Evolutionary conservation across 2,329 filamentous ascomycete species (phyloP).

Genomic region (Aureobasidium sp.): DNA sequence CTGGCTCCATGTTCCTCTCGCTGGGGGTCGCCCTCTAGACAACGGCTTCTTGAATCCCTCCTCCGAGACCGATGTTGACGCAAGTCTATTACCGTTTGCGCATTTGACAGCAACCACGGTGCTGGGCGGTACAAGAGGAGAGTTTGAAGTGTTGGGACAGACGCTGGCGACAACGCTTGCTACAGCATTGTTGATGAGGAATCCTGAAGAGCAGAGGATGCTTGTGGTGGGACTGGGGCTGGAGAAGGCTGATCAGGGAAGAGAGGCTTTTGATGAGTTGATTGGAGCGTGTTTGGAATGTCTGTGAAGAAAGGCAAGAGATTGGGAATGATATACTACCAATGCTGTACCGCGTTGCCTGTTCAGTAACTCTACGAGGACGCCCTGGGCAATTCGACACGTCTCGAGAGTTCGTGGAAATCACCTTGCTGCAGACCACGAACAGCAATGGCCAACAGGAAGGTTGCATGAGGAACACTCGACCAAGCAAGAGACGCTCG

Average conservation of each 20-base stretch:
- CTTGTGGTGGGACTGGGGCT: constrained; percentile 52
- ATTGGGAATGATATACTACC: background rate
- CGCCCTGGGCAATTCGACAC: background rate
- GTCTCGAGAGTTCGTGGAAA: background rate
- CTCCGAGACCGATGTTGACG: constrained; percentile 36
- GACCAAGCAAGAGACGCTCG: background rate
- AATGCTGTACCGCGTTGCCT: too few relatives aligned
- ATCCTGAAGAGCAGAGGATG: constrained; percentile 52
- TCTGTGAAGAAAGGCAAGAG: constrained; percentile 14
- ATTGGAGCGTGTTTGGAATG: constrained; percentile 25
- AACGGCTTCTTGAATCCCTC: constrained; percentile 35
- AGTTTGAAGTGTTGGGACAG: constrained; percentile 71
- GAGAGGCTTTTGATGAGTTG: constrained; percentile 32
- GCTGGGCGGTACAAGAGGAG: constrained; percentile 71
- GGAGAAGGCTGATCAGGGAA: constrained; percentile 32
- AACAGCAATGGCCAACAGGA: background rate
- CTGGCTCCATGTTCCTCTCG: constrained; percentile 85
- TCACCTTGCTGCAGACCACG: background rate
- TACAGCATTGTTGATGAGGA: constrained; percentile 63
- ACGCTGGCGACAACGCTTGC: constrained; percentile 85
- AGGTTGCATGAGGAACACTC: background rate
- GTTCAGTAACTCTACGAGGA: background rate
- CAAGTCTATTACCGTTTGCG: constrained; percentile 58
- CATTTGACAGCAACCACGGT: constrained; percentile 82
- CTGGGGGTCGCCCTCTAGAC: constrained; percentile 54